Base-by-base conservation (phyloP, 129 eudicot genomes). In the Pittosporum tobira region DNA sequence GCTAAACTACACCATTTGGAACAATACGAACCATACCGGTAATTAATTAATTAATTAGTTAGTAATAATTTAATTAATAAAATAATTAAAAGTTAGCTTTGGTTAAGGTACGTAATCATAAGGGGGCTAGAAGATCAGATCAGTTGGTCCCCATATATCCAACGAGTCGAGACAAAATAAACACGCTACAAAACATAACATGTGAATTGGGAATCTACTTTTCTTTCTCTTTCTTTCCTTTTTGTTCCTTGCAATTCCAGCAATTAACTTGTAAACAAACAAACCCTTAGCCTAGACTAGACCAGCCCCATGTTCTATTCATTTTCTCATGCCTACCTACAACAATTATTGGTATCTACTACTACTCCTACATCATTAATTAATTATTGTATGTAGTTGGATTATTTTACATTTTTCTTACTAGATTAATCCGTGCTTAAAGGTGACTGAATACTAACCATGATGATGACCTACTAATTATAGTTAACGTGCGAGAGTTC, bases 161-260 rank as follows among this genome's bases (percentile, higher is more conserved):
- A 40, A n/a, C n/a, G n/a, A 11, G 46, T n/a, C 46, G 14, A 40
- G 46, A 40, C 46, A 40, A 40, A 40, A 10, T 40, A 40, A 40
- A 40, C 46, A 40, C 14, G 46, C 46, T 40, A 13, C 18, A 40
- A 13, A 40, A 40, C 46, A 40, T 40, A 10, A 40, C 46, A 14
- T 40, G 46, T 40, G 46, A 40, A 40, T 40, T 40, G 46, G 46
- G 46, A 40, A 40, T 40, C 46, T 40, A 14, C 46, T 40, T 40
- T 40, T n/a, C n/a, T n/a, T 40, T 40, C 46, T 40, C 18, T 12
- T 40, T 40, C 18, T 40, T 40, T 40, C n/a, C 46, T 40, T 40
- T 40, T 40, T 40, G 46, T 40, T 40, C 46, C 46, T 40, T 40
- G 46, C 46, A 40, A 40, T 40, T 40, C 46, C 46, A 40, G 46